Percentiles rank a stretch among this genome's conserved stretches.
These are phyloP conservation scores for Potentilla sterilis DNA, from an alignment of 306 rosid genomes.

Conservation along the genomic window DNA sequence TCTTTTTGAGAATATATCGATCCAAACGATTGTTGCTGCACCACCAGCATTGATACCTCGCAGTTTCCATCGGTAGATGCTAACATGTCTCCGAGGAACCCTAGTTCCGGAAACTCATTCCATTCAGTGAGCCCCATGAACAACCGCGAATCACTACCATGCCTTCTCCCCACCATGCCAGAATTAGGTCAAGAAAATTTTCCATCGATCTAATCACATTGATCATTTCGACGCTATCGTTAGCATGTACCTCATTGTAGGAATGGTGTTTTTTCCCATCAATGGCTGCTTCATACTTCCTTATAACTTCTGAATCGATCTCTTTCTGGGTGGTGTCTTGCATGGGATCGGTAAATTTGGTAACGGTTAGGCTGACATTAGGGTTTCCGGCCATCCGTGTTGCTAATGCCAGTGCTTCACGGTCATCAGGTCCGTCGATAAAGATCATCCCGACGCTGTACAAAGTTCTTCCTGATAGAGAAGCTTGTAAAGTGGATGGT, in stretches of 20 bases:
- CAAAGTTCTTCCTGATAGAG: neutral
- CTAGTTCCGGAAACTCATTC: slow-evolving; percentile 67
- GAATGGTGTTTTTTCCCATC: slow-evolving; percentile 20
- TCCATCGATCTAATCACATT: slow-evolving; percentile 34
- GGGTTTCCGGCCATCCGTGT: slow-evolving; percentile 45
- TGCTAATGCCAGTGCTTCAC: slow-evolving; percentile 52
- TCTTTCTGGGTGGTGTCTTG: neutral
- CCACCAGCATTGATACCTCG: slow-evolving; percentile 45
- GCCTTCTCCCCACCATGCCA: slow-evolving; percentile 63
- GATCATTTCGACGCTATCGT: slow-evolving; percentile 43
- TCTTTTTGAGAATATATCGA: neutral
- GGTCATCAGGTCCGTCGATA: slow-evolving; percentile 58
- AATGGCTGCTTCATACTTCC: slow-evolving; percentile 23
- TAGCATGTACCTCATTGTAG: slow-evolving; percentile 38
- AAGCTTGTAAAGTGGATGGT: neutral
- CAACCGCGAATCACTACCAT: slow-evolving; percentile 30
- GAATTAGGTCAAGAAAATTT: slow-evolving; percentile 36
- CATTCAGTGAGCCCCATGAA: slow-evolving; percentile 47
- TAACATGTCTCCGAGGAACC: slow-evolving; percentile 51
- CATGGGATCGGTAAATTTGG: slow-evolving; percentile 23
- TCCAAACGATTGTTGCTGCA: slow-evolving; percentile 50
- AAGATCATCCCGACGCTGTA: slow-evolving; percentile 43
- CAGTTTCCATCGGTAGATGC: slow-evolving; percentile 35
- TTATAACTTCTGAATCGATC: slow-evolving; percentile 31
- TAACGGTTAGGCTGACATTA: slow-evolving; percentile 29